These are phyloP conservation scores for Firmiana major DNA, from an alignment of 345 rosid species.

Conservation along the genomic window DNA sequence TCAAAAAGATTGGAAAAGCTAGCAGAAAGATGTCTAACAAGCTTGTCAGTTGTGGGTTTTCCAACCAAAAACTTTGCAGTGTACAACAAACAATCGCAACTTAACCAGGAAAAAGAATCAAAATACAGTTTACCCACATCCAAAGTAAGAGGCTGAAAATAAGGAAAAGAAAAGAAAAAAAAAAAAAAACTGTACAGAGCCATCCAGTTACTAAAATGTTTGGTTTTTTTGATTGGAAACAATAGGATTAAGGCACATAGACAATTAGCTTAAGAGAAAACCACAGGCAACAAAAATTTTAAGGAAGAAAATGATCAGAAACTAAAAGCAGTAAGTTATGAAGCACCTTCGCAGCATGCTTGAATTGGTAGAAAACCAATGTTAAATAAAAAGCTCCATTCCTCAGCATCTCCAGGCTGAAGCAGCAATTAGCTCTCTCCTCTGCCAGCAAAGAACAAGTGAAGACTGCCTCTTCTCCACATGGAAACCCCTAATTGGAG, in stretches of 20 bases:
- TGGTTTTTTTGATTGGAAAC: constrained; percentile 35
- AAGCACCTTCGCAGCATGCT: constrained; percentile 29
- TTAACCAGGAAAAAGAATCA: constrained; percentile 19
- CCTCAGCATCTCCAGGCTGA: constrained; percentile 86
- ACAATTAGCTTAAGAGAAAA: constrained; percentile 42
- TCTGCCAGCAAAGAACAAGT: constrained; percentile 85
- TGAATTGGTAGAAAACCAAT: constrained; percentile 8
- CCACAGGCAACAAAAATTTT: constrained; percentile 22
- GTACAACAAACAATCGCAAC: constrained; percentile 21
- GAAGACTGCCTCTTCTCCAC: constrained; percentile 73
- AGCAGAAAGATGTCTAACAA: background rate
- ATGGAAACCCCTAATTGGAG: constrained; percentile 66
- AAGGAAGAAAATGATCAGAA: constrained; percentile 20
- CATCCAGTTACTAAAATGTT: constrained; percentile 33
- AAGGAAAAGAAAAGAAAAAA: background rate
- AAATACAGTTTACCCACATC: constrained; percentile 13
- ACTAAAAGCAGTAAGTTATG: constrained; percentile 29
- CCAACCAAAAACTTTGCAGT: background rate
- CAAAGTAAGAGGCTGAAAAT: constrained; percentile 20
- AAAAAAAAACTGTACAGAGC: constrained; percentile 23
- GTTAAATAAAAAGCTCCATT: background rate
- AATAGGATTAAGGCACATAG: constrained; percentile 38
- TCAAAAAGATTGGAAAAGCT: background rate
- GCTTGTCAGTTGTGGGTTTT: background rate
- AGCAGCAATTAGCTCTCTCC: constrained; percentile 75